phyloP scores from a whole-genome alignment of 2,329 filamentous ascomycete genomes.

The Colletotrichum sp. region DNA sequence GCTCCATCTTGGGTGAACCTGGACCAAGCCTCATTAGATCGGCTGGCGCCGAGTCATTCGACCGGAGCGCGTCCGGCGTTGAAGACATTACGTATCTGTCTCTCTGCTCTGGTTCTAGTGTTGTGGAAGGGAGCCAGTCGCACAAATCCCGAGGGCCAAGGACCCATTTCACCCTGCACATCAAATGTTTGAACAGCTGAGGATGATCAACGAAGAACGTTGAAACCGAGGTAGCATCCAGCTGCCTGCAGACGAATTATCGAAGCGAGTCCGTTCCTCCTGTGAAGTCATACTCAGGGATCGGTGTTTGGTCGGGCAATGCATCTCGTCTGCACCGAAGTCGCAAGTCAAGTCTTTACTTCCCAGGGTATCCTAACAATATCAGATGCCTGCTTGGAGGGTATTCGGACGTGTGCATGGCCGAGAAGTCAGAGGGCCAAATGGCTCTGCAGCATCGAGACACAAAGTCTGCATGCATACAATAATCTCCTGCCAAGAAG shows the following conservation, averaged over 20 bases:
- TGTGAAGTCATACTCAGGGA: background rate
- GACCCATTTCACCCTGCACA: background rate
- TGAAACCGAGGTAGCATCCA: background rate
- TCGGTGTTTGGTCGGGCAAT: background rate
- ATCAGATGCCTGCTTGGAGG: background rate
- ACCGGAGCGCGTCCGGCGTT: background rate
- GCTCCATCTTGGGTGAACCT: slow-evolving; percentile 12
- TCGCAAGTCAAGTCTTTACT: background rate
- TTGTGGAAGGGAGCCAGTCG: background rate
- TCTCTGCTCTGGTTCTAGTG: background rate
- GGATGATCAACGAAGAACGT: background rate
- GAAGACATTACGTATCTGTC: slow-evolving; percentile 1
- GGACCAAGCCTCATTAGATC: background rate
- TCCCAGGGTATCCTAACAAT: background rate
- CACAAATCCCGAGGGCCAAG: background rate
- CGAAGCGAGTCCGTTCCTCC: background rate
- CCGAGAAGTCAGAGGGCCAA: background rate
- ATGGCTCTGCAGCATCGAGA: background rate
- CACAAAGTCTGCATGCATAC: background rate
- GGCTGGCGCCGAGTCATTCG: slow-evolving; percentile 18
- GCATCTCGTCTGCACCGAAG: background rate
- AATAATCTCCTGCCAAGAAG: background rate
- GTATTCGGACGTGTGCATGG: background rate
- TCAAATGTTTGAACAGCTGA: background rate
- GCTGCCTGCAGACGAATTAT: background rate